Conservation (phyloP, 805 yeast genomes). For the Sugiyamaella floridensis region DNA sequence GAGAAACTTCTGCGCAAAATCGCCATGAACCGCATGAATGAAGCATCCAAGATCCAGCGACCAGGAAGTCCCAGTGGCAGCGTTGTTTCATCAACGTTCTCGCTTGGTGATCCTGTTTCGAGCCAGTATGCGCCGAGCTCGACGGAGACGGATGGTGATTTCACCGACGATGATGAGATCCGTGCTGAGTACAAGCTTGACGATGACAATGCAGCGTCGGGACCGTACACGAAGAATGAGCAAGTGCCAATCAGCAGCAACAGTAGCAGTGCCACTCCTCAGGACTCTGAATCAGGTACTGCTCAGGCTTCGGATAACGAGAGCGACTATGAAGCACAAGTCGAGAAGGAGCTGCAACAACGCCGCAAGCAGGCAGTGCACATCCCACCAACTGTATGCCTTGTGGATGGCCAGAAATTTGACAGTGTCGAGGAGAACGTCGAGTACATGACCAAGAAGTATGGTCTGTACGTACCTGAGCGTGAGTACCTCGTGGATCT, state of each 20-base stretch:
- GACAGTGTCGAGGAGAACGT: constrained; percentile 52
- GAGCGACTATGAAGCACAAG: constrained; percentile 16
- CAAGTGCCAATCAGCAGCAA: neutral
- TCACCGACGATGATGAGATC: constrained; percentile 1
- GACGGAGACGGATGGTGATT: constrained; percentile 10
- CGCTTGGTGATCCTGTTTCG: constrained; percentile 23
- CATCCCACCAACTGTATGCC: constrained; percentile 32
- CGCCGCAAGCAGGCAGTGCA: constrained; percentile 13
- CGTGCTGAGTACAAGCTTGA: neutral
- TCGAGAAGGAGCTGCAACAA: constrained; percentile 22
- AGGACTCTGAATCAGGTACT: too few relatives aligned
- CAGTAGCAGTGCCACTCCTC: neutral
- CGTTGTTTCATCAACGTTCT: constrained; percentile 19
- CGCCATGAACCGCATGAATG: constrained; percentile 2
- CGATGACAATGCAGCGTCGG: constrained; percentile 1
- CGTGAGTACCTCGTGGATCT: constrained; percentile 57
- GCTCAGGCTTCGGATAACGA: constrained; percentile 4
- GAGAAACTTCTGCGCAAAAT: constrained; percentile 23
- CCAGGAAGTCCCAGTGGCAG: constrained; percentile 17
- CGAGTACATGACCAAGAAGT: constrained; percentile 68
- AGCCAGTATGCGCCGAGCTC: constrained; percentile 9
- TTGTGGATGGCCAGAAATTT: constrained; percentile 42
- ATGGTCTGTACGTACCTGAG: constrained; percentile 89
- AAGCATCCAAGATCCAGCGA: constrained; percentile 3
- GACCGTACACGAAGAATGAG: neutral